Evolutionary conservation across 192 early-diverging fungal genomes (phyloP).

Genomic region (Cetraspora pellucida): DNA sequence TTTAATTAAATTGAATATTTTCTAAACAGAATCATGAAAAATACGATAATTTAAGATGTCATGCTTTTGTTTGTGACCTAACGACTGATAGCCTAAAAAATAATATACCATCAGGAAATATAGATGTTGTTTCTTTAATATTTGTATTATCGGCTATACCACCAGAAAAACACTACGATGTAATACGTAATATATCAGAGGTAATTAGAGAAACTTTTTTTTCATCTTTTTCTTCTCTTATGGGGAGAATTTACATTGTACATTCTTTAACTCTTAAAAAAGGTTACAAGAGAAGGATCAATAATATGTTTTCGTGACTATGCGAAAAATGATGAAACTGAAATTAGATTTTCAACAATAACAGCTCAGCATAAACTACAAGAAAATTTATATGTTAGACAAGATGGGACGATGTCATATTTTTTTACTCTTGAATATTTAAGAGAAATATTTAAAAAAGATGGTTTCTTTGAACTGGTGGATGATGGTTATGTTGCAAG

Average conservation of each 20-base stretch:
- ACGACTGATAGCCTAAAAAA: conserved; percentile 72
- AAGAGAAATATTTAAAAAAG: conserved; percentile 60
- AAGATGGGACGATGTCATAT: conserved; percentile 94
- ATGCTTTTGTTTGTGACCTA: conserved; percentile 95
- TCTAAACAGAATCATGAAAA: conserved; percentile 53
- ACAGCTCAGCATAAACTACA: conserved; percentile 82
- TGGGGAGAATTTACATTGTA: neutral
- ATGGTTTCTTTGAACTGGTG: conserved; percentile 58
- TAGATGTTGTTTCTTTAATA: conserved; percentile 90
- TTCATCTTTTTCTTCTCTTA: neutral
- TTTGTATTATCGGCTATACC: conserved; percentile 97
- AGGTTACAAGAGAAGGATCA: conserved; percentile 81
- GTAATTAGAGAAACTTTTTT: conserved; percentile 36
- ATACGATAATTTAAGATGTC: conserved; percentile 75
- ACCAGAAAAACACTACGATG: conserved; percentile 76
- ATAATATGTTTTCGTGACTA: conserved; percentile 95
- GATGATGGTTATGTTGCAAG: conserved; percentile 67
- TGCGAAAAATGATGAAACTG: conserved; percentile 93
- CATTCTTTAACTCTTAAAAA: neutral
- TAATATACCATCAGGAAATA: conserved; percentile 69
- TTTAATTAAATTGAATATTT: neutral
- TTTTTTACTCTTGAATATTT: conserved; percentile 80
- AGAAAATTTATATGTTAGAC: conserved; percentile 94
- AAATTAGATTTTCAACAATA: conserved; percentile 78
- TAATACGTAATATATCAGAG: conserved; percentile 78